Conservation (phyloP, 441 rosid genomes). For the Populus hybrid region DNA sequence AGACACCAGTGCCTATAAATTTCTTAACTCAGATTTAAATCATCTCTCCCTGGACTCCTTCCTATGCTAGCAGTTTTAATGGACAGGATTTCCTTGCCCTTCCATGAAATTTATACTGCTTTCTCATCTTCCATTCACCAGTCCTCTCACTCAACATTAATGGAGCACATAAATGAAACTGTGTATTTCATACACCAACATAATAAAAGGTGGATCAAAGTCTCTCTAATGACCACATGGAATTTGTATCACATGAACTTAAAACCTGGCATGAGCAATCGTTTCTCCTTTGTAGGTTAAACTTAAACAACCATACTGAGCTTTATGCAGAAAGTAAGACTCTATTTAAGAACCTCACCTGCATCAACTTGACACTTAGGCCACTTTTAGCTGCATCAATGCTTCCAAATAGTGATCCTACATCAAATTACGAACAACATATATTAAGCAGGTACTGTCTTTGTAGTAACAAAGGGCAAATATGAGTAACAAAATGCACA, state of each 20-base stretch:
- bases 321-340: not conserved
- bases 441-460: constrained; percentile 10
- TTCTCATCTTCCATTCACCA: constrained; percentile 7
- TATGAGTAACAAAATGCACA: not conserved
- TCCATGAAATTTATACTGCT: not conserved
- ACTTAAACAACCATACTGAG: not conserved
- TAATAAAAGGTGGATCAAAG: not conserved
- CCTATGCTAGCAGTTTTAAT: not conserved
- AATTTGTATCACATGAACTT: not conserved
- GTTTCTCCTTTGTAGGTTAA: not conserved
- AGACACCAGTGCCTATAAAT: not conserved
- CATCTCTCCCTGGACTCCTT: not conserved
- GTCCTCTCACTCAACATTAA: constrained; percentile 1
- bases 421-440: constrained; percentile 22
- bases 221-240: not conserved
- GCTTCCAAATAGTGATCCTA: constrained; percentile 90
- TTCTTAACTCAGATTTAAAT: not conserved
- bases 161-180: not conserved
- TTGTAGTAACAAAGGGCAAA: not conserved
- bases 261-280: not conserved
- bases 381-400: constrained; percentile 60
- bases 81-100: not conserved
- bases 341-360: constrained; percentile 40
- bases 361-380: constrained; percentile 84
- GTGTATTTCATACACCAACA: not conserved